A percentile compares a stretch with the other conserved stretches of the same genome.
Conservation (phyloP, 192 early-diverging fungal species). For the Chytriomyces confervae region DNA sequence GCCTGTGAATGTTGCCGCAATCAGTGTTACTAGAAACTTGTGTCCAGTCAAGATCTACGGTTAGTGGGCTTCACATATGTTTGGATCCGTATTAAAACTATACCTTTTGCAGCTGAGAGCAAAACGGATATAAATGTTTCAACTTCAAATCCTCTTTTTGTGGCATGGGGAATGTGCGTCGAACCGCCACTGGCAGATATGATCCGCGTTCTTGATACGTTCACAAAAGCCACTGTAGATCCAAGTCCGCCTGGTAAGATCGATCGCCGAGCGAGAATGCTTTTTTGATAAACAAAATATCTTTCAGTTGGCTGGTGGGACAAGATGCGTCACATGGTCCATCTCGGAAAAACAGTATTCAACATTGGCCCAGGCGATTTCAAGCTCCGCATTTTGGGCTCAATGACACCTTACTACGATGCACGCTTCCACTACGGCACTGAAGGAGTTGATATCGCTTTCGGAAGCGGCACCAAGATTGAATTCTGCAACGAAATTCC, state of each 20-base stretch:
- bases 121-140: conserved; percentile 20
- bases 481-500: conserved; percentile 31
- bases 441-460: conserved; percentile 50
- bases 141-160: conserved; percentile 17
- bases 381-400: conserved; percentile 51
- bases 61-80: background rate
- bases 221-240: conserved; percentile 57
- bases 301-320: conserved; percentile 62
- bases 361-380: conserved; percentile 52
- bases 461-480: conserved; percentile 50
- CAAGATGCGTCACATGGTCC: conserved; percentile 58
- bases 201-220: conserved; percentile 54
- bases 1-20: conserved; percentile 20
- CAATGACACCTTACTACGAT: conserved; percentile 53
- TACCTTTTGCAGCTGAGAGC: background rate
- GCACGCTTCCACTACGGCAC: conserved; percentile 49
- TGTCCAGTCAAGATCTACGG: conserved; percentile 59
- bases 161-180: conserved; percentile 35
- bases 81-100: background rate
- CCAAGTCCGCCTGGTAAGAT: conserved; percentile 47
- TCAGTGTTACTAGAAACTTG: conserved; percentile 47
- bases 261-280: background rate
- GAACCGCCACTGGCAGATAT: conserved; percentile 56
- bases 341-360: conserved; percentile 48
- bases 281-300: background rate